Base-by-base conservation (phyloP, 169 alveolate genomes). In the Prorocentrum cordatum region DNA sequence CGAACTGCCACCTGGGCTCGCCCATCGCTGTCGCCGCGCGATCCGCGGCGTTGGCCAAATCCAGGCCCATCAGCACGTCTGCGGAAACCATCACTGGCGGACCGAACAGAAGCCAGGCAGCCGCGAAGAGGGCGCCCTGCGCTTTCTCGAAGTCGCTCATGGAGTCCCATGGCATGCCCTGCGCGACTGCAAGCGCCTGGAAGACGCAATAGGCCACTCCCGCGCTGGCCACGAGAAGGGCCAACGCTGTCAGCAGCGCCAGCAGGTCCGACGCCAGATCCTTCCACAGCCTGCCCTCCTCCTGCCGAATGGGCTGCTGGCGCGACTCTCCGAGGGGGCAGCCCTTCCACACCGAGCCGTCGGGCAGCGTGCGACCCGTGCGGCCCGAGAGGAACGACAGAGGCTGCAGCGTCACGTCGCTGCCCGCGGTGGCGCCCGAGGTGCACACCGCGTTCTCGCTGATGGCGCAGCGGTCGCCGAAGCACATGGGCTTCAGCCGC, bases 321-420 rank as follows among this genome's bases (percentile, higher is more conserved):
- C 90, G 61, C 24, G 90, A 80, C 31, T 80, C 80, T 22, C 45
- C 90, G 70, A 80, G 27, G 9, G 75, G 67, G 29, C 80, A 77
- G 27, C 90, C 90, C 58, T 80, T 80, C 90, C 90, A 80, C 18
- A 77, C 85, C 85, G 90, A 80, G 36, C 90, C 90, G 38, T 80
- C 90, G 9, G 90, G 90, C 39, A 80, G 36, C 3, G 90, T 80
- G 0, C 90, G 73, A 18, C 90, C 90, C 9, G 68, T 64, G 24
- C 90, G 90, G 0, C 90, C 90, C 3, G 80, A 62, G 33, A 80
- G 26, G 67, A 80, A 31, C 50, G 62, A 31, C 79, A 80, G 38
- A 2, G 90, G 90, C 90, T 80, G 90, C 20, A 80, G 68, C 10
- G 90, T 80, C n/a, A 80, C 90, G 22, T 62, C 29, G 68, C 62